Evolutionary conservation across 2,329 filamentous ascomycete species (phyloP).

Genomic region (Aspergillus oerlinghausenensis): DNA sequence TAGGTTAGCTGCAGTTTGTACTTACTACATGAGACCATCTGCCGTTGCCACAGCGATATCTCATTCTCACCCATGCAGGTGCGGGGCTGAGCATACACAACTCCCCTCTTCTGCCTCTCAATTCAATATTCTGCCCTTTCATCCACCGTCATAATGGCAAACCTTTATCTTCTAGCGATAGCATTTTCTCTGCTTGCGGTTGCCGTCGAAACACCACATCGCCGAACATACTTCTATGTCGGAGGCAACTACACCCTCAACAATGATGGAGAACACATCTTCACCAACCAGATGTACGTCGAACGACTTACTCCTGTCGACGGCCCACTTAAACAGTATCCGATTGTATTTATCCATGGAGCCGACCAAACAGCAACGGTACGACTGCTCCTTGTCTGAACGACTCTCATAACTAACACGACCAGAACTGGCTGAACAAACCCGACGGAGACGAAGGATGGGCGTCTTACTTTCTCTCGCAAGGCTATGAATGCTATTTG

Average conservation of each 20-base stretch:
- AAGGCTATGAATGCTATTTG: slow-evolving; percentile 46
- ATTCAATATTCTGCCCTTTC: not conserved
- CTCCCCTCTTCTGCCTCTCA: not conserved
- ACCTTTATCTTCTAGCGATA: not conserved
- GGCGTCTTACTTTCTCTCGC: slow-evolving; percentile 44
- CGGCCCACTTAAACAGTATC: slow-evolving; percentile 18
- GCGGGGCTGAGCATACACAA: not conserved
- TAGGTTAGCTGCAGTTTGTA: not conserved
- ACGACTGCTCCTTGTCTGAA: not conserved
- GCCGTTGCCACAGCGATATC: not conserved
- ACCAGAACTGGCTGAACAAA: slow-evolving; percentile 44
- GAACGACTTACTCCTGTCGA: slow-evolving; percentile 26
- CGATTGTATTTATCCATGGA: slow-evolving; percentile 31
- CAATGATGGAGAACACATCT: slow-evolving; percentile 14
- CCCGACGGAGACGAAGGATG: slow-evolving; percentile 46
- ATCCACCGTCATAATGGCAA: not conserved
- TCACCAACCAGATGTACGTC: slow-evolving; percentile 33
- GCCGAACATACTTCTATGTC: slow-evolving; percentile 25
- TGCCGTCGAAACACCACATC: not conserved
- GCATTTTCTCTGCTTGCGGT: not conserved
- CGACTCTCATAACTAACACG: not conserved
- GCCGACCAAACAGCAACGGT: slow-evolving; percentile 31
- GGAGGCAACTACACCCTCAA: slow-evolving; percentile 23
- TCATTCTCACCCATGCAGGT: not conserved
- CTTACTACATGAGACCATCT: not conserved